Conservation (phyloP, 768 basidiomycete genomes). For the Tulasnella sp. region DNA sequence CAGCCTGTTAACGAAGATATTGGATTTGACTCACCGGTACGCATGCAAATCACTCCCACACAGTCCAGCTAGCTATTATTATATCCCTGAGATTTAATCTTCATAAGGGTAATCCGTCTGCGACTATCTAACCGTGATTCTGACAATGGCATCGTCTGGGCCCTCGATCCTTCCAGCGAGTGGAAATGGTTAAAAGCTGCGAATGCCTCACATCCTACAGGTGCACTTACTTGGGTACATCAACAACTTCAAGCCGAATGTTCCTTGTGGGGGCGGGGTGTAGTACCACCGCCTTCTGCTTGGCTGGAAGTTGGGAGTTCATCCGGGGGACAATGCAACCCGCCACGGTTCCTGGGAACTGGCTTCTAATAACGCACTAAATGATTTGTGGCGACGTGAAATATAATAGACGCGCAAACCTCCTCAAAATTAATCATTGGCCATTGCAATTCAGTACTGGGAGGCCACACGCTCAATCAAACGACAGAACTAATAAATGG, state of each 20-base stretch:
- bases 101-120: background rate
- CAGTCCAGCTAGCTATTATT: constrained; percentile 23
- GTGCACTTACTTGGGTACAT: constrained; percentile 43
- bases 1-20: background rate
- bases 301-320: no score
- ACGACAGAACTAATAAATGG: no score
- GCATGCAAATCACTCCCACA: constrained; percentile 43
- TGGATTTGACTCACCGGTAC: constrained; percentile 51
- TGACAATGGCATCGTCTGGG: constrained; percentile 69
- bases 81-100: no score
- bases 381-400: no score
- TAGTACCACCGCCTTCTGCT: constrained; percentile 43
- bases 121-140: constrained; percentile 43
- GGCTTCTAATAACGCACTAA: no score
- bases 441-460: no score
- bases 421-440: no score
- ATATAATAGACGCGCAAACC: no score
- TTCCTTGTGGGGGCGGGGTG: constrained; percentile 53
- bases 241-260: constrained; percentile 54
- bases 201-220: background rate
- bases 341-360: no score
- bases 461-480: no score
- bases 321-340: no score
- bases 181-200: background rate
- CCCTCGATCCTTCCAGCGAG: constrained; percentile 44